Evolutionary conservation across 495 filamentous ascomycete species (phyloP).

Genomic region (Annulohypoxylon maeteangense): DNA sequence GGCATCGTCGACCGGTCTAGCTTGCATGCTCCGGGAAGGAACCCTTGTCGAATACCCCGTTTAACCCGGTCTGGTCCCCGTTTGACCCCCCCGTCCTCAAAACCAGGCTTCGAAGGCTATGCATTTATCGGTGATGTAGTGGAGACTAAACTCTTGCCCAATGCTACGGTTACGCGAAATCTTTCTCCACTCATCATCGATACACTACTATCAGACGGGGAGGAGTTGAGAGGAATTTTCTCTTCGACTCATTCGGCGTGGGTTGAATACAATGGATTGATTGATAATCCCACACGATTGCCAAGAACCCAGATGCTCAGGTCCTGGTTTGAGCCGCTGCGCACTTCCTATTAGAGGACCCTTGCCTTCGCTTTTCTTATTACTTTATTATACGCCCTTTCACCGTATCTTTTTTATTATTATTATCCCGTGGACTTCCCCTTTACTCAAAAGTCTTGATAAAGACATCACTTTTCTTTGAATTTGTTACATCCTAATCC

Average conservation of each 20-base stretch:
- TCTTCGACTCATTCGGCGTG: not conserved
- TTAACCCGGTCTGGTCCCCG: not conserved
- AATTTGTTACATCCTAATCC: not conserved
- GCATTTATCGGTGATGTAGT: slow-evolving; percentile 11
- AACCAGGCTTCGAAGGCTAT: not conserved
- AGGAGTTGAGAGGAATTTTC: not conserved
- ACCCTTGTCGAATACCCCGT: not conserved
- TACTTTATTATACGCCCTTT: not conserved
- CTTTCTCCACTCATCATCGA: slow-evolving; percentile 15
- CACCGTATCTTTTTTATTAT: slow-evolving; percentile 5
- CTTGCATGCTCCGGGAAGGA: slow-evolving; percentile 1
- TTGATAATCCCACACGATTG: slow-evolving; percentile 25
- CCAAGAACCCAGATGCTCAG: not conserved
- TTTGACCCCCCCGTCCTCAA: not conserved
- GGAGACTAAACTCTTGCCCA: slow-evolving; percentile 13
- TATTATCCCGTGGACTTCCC: not conserved
- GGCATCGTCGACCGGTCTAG: slow-evolving; percentile 19
- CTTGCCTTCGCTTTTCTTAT: slow-evolving; percentile 15
- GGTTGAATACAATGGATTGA: slow-evolving; percentile 12
- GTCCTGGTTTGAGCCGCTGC: slow-evolving; percentile 1
- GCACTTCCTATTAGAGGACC: slow-evolving; percentile 17
- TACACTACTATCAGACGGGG: not conserved
- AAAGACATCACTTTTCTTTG: not conserved
- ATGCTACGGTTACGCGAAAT: slow-evolving; percentile 26
- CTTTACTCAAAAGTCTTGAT: slow-evolving; percentile 1